phyloP scores from a whole-genome alignment of 352 stramenopile species.

The Sclerospora graminicola region DNA sequence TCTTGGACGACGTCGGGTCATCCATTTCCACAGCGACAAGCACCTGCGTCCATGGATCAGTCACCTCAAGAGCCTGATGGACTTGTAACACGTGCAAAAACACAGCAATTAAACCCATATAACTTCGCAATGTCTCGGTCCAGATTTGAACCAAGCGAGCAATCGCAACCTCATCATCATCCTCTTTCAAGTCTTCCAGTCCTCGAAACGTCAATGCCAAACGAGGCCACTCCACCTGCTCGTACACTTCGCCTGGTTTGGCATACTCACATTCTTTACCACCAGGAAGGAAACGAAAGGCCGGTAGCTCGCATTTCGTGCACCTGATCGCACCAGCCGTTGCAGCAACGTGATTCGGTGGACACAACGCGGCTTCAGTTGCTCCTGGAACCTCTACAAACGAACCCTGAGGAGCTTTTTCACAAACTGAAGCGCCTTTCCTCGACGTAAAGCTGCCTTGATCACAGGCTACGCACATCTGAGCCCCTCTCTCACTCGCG shows the following conservation, averaged over 20 bases:
- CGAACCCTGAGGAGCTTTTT: constrained; percentile 18
- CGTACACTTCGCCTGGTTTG: constrained; percentile 29
- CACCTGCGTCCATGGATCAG: constrained; percentile 3
- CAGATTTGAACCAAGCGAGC: constrained; percentile 12
- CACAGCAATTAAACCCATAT: constrained; percentile 2
- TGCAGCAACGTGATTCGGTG: constrained; percentile 13
- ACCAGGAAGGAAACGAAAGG: constrained; percentile 27
- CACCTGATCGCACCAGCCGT: constrained; percentile 20
- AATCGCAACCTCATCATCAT: neutral
- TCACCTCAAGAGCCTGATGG: neutral
- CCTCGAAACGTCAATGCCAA: constrained; percentile 15
- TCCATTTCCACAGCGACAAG: constrained; percentile 19
- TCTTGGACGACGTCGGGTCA: neutral
- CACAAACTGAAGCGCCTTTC: constrained; percentile 17
- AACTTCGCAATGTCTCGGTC: constrained; percentile 13
- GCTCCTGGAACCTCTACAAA: constrained; percentile 26
- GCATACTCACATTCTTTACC: constrained; percentile 17
- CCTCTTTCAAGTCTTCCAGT: constrained; percentile 4
- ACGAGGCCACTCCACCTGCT: constrained; percentile 26
- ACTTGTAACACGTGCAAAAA: constrained; percentile 27
- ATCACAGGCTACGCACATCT: constrained; percentile 20
- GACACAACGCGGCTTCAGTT: constrained; percentile 19
- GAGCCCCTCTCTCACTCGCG: constrained; percentile 2
- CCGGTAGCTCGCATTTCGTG: constrained; percentile 13
- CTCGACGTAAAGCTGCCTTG: constrained; percentile 25